Evolutionary conservation across 2,329 filamentous ascomycete species (phyloP).

Genomic region (Ceratocystis alfenasii): DNA sequence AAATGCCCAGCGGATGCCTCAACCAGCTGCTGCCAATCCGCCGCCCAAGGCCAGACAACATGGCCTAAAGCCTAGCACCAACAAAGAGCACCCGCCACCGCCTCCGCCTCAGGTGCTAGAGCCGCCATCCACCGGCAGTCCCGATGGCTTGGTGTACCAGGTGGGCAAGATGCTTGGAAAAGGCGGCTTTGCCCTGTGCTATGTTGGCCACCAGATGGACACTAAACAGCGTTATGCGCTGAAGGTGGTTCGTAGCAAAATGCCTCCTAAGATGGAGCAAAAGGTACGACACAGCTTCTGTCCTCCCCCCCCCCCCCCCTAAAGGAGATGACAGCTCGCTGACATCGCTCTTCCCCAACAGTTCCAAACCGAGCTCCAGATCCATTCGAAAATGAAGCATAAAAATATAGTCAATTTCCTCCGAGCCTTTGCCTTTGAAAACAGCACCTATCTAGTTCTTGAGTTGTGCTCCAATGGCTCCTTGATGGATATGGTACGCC

Average conservation of each 20-base stretch:
- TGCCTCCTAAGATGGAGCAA: conserved; percentile 73
- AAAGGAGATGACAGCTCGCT: conserved; percentile 19
- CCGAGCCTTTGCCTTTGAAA: conserved; percentile 80
- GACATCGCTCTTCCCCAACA: conserved; percentile 26
- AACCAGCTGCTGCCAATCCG: conserved; percentile 34
- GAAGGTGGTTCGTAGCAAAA: conserved; percentile 73
- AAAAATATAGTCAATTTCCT: conserved; percentile 93
- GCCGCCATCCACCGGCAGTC: conserved; percentile 55
- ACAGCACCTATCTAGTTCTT: conserved; percentile 83
- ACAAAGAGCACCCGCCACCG: conserved; percentile 55
- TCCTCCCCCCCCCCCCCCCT: neutral
- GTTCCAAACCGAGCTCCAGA: conserved; percentile 80
- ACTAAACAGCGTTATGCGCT: conserved; percentile 59
- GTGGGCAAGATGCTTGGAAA: conserved; percentile 65
- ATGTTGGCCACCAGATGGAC: conserved; percentile 55
- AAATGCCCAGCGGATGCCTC: conserved; percentile 45
- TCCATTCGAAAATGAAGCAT: conserved; percentile 95
- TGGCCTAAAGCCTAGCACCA: conserved; percentile 42
- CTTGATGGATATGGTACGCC: conserved; percentile 95
- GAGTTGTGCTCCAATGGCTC: conserved; percentile 93
- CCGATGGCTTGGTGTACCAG: conserved; percentile 59
- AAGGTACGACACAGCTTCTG: conserved; percentile 45
- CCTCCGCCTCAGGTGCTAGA: conserved; percentile 49
- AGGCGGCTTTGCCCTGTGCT: conserved; percentile 73
- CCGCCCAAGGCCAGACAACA: conserved; percentile 41